A percentile compares a stretch with the other conserved stretches of the same genome.
Conservation (phyloP, 2,329 filamentous ascomycete species). For the Penicillium sp. region DNA sequence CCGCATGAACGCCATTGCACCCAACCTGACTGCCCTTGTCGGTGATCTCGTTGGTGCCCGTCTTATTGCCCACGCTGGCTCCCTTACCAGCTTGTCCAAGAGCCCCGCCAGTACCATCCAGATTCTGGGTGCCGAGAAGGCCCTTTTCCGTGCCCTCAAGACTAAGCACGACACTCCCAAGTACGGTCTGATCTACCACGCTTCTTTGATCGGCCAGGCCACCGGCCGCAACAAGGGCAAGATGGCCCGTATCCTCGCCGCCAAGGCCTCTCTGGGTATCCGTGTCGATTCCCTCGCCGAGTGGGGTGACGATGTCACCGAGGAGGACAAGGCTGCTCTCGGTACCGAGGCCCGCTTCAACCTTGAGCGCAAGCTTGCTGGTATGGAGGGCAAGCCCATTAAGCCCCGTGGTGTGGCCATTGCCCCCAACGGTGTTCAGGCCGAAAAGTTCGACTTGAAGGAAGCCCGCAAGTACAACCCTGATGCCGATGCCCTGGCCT, state of each 20-base stretch:
- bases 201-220: constrained; percentile 88
- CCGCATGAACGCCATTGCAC: constrained; percentile 93
- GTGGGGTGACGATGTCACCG: constrained; percentile 67
- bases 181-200: constrained; percentile 90
- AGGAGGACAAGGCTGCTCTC: constrained; percentile 77
- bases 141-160: constrained; percentile 93
- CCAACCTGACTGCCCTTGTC: constrained; percentile 86
- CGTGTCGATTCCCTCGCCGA: constrained; percentile 83
- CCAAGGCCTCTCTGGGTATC: constrained; percentile 85
- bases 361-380: constrained; percentile 43
- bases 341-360: constrained; percentile 54
- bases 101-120: constrained; percentile 91
- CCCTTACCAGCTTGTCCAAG: constrained; percentile 89
- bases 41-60: constrained; percentile 90
- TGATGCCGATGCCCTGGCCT: constrained; percentile 76
- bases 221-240: constrained; percentile 99
- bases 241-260: constrained; percentile 90
- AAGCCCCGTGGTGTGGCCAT: constrained; percentile 67
- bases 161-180: constrained; percentile 99
- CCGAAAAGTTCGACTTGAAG: constrained; percentile 72
- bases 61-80: constrained; percentile 88
- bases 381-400: constrained; percentile 80
- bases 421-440: constrained; percentile 59
- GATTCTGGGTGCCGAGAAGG: constrained; percentile 97
- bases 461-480: constrained; percentile 89